Conservation (phyloP, 2,329 filamentous ascomycete genomes). For the Dactylonectria estremocensis region DNA sequence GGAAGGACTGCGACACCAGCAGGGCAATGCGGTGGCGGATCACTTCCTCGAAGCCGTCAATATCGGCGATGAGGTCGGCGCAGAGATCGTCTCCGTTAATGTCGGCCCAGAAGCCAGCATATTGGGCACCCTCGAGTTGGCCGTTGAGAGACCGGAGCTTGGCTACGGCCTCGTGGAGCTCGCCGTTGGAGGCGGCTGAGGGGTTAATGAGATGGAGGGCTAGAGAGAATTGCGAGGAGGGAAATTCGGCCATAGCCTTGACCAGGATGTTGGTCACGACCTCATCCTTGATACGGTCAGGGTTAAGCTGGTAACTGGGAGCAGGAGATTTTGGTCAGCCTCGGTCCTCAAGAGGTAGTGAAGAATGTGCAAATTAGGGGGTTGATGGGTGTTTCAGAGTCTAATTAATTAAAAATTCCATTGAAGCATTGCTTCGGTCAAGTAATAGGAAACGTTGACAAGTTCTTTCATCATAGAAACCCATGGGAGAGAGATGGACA, state of each 20-base stretch:
- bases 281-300: constrained; percentile 96
- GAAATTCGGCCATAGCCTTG: constrained; percentile 98
- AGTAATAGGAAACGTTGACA: constrained; percentile 99
- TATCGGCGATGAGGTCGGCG: constrained; percentile 94
- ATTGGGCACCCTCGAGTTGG: constrained; percentile 91
- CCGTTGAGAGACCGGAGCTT: constrained; percentile 89
- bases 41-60: constrained; percentile 94
- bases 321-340: constrained; percentile 39
- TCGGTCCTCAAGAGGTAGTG: constrained; percentile 14
- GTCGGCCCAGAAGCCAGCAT: constrained; percentile 92
- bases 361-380: constrained; percentile 5
- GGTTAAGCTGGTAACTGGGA: constrained; percentile 97
- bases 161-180: constrained; percentile 90
- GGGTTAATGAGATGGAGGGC: constrained; percentile 94
- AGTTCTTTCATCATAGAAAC: constrained; percentile 74
- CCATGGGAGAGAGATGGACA: constrained; percentile 33
- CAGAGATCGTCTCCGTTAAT: constrained; percentile 96
- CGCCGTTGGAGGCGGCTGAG: constrained; percentile 75
- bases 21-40: constrained; percentile 92
- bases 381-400: constrained; percentile 70
- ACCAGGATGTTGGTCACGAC: constrained; percentile 99
- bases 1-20: constrained; percentile 85
- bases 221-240: constrained; percentile 94
- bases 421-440: constrained; percentile 80
- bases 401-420: constrained; percentile 75